Evolutionary conservation across 306 rosid species (phyloP), one percentile per base, ranked within the genome.

Genomic region (Acmispon strigosus): DNA sequence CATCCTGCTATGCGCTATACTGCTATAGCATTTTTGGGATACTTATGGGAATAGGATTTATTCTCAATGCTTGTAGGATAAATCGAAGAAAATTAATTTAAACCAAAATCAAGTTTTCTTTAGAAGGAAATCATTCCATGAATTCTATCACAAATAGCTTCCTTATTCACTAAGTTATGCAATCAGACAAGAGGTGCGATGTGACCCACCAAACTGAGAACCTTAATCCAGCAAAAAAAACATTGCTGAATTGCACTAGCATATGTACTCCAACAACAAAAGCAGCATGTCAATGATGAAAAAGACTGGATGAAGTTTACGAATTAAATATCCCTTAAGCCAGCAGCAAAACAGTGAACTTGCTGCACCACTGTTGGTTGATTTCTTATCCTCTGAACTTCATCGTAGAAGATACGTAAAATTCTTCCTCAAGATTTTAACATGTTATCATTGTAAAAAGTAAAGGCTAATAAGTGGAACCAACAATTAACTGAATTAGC

Each of bases 371-470:
- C 64, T 10, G 36, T 67, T 34, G 62, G 51, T 16, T 34, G 52
- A 62, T 69, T 74, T 69, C 70, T 50, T 56, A 34, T 18, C 68
- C 54, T 55, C 36, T 49, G 39, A 65, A 65, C 62, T 3, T 48
- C 22, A 27, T 16, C 8, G 13, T n/a, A 54, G 20, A 69, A 54
- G 53, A 70, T 61, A 53, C 4, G 56, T 45, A 54, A 34, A 34
- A 73, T 39, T 63, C 52, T 64, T 52, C 24, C 20, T 34, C 48
- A 41, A 68, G 57, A 62, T 69, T 44, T 69, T 52, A 41, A 68
- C 57, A 62, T 69, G 45, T 69, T 52, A 53, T 39, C 57, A 65
- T 42, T 32, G 41, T 2, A 48, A 58, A 52, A 74, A 12, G 58
- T 43, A 10, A 45, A 9, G 0, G 43, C 69, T 13, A 10, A 36